A percentile compares a stretch with the other conserved stretches of the same genome.
Evolutionary conservation across 176 grass and related monocot genomes (phyloP).

Genomic region (Ensete ventricosum): DNA sequence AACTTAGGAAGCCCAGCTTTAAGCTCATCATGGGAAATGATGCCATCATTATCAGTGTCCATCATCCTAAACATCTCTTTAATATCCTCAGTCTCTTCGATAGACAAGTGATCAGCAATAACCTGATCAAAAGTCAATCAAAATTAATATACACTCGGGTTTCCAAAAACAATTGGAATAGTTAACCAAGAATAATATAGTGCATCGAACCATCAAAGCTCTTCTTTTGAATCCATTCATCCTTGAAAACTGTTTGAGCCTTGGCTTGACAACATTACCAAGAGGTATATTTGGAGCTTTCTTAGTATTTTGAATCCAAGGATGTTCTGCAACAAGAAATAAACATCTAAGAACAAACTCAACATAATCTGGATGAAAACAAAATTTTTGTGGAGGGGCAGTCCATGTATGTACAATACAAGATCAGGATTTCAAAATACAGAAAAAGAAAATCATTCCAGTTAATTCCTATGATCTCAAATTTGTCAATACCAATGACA

Average conservation of each 20-base stretch:
- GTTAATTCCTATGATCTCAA: neutral
- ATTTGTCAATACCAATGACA: neutral
- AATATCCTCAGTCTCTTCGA: constrained; percentile 90
- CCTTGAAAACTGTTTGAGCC: constrained; percentile 96
- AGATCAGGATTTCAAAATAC: neutral
- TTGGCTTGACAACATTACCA: constrained; percentile 94
- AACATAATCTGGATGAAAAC: no score
- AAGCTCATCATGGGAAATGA: constrained; percentile 79
- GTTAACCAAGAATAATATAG: constrained; percentile 1
- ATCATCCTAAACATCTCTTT: constrained; percentile 96
- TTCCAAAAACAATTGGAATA: constrained; percentile 1
- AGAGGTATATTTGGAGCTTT: constrained; percentile 97
- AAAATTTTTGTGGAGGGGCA: no score
- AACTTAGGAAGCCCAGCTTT: constrained; percentile 81
- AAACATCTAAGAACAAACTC: neutral
- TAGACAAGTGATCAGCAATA: constrained; percentile 90
- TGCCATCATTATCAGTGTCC: constrained; percentile 85
- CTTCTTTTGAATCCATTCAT: constrained; percentile 99
- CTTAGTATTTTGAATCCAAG: constrained; percentile 94
- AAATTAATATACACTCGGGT: constrained; percentile 1
- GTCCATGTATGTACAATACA: neutral
- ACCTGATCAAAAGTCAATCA: constrained; percentile 39
- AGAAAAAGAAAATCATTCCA: no score
- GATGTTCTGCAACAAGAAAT: constrained; percentile 44
- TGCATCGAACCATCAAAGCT: constrained; percentile 62